Percentiles rank a stretch among this genome's conserved stretches.
These are phyloP conservation scores for Potentilla sterilis DNA, from an alignment of 306 rosid species.

Conservation along the genomic window DNA sequence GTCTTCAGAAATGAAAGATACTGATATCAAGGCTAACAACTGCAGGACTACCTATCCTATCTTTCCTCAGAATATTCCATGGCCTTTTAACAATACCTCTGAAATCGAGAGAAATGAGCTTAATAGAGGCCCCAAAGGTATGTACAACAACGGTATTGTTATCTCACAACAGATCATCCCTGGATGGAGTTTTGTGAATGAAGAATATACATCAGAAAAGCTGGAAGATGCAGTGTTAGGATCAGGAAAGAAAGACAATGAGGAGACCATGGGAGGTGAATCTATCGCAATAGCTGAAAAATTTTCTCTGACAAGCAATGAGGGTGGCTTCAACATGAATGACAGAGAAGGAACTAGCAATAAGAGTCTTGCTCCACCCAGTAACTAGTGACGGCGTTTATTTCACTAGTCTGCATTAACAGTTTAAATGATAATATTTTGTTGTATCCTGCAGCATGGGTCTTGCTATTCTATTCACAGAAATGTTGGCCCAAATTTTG, in stretches of 20 bases:
- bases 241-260: conserved; percentile 41
- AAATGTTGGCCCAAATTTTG: conserved; percentile 33
- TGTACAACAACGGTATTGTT: conserved; percentile 22
- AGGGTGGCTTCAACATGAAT: conserved; percentile 17
- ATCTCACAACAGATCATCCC: conserved; percentile 29
- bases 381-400: conserved; percentile 21
- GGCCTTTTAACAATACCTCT: conserved; percentile 22
- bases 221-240: conserved; percentile 32
- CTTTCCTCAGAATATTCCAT: conserved; percentile 27
- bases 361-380: conserved; percentile 18
- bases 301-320: conserved; percentile 16
- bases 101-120: conserved; percentile 21
- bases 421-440: not conserved
- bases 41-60: not conserved
- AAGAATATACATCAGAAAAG: conserved; percentile 37
- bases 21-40: conserved; percentile 21
- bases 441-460: conserved; percentile 24
- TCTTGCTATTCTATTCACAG: conserved; percentile 15
- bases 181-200: conserved; percentile 37
- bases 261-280: conserved; percentile 33
- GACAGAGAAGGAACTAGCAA: conserved; percentile 16
- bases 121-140: conserved; percentile 11
- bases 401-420: conserved; percentile 1
- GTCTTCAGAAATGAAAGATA: conserved; percentile 17
- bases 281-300: conserved; percentile 39